Evolutionary conservation across 164 flowering plant species (phyloP).

Genomic region (Magnolia officinalis): DNA sequence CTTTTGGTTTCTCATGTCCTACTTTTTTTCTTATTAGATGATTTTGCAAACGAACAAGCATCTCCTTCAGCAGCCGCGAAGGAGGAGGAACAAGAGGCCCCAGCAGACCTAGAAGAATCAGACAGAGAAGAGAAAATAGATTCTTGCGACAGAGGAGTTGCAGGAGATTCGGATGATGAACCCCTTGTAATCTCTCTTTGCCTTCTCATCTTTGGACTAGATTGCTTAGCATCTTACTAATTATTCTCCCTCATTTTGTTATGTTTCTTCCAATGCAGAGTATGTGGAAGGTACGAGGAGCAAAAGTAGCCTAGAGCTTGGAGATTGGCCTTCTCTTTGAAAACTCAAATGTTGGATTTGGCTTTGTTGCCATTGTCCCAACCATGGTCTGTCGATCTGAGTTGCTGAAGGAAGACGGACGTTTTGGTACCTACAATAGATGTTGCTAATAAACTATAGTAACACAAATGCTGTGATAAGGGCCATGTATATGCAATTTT

Average conservation of each 20-base stretch:
- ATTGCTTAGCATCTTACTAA: neutral
- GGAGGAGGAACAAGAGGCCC: constrained; percentile 15
- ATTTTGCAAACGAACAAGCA: constrained; percentile 25
- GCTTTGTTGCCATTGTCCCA: neutral
- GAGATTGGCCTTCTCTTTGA: neutral
- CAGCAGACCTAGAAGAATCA: constrained; percentile 22
- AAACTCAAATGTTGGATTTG: neutral
- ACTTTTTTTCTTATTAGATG: constrained; percentile 21
- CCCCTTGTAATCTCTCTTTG: constrained; percentile 42
- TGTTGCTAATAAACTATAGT: neutral
- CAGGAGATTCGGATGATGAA: constrained; percentile 64
- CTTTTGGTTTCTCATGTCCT: neutral
- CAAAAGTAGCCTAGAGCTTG: neutral
- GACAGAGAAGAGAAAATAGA: constrained; percentile 18
- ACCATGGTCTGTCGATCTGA: neutral
- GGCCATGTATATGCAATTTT: neutral
- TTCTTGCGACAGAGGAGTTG: constrained; percentile 18
- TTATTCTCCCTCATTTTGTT: neutral
- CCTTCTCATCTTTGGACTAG: neutral
- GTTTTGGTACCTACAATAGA: neutral
- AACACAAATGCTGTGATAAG: neutral
- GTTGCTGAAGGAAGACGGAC: neutral
- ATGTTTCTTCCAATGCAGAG: constrained; percentile 39
- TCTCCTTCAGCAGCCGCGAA: constrained; percentile 3
- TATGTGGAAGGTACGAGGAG: constrained; percentile 48